Base-by-base conservation (phyloP, 2,329 filamentous ascomycete species). In the Metarhizium sp. region DNA sequence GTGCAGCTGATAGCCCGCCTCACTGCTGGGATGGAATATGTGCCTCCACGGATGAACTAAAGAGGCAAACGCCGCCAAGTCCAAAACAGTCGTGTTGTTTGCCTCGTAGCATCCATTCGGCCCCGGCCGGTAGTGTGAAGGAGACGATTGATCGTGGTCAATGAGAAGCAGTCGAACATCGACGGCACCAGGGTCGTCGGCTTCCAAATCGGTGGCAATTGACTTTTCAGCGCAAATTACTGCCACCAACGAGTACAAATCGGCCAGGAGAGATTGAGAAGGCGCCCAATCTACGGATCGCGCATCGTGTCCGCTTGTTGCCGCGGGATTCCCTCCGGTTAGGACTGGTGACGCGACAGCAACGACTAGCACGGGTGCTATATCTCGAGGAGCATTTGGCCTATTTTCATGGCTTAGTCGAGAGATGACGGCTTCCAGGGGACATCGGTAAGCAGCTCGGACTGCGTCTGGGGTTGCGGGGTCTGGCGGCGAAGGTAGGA, bases 181-280 rank as follows among this genome's bases (percentile, higher is more conserved):
- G 16, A 96, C 80, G 29, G 88, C 87, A 49, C 84, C 84, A 0
- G 82, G 78, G 40, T 82, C 81, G 14, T 73, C 75, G 46, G 67
- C 65, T 5, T 72, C 70, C 6, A 74, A 81, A 75, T 71, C 89
- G 67, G 69, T 88, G 72, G 69, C 86, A 73, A 73, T 78, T 50
- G 73, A 74, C 50, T 81, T 74, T 60, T 83, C 78, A 13, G 85
- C 81, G 59, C 87, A 90, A n/a, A 90, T 75, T 49, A 85, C 74
- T 38, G 86, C 86, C 55, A 94, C 75, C 51, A 96, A 78, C 63
- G 85, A 84, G 76, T 97, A 97, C 29, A 95, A 67, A 30, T 81
- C 81, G 2, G 88, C 87, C 25, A 96, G 72, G 5, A 92, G 75
- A n/a, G 79, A 76, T 69, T 96, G 90, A 0, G 85, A 80, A n/a